Conservation (phyloP, 331 rosid genomes). For the Malus hybrid region DNA sequence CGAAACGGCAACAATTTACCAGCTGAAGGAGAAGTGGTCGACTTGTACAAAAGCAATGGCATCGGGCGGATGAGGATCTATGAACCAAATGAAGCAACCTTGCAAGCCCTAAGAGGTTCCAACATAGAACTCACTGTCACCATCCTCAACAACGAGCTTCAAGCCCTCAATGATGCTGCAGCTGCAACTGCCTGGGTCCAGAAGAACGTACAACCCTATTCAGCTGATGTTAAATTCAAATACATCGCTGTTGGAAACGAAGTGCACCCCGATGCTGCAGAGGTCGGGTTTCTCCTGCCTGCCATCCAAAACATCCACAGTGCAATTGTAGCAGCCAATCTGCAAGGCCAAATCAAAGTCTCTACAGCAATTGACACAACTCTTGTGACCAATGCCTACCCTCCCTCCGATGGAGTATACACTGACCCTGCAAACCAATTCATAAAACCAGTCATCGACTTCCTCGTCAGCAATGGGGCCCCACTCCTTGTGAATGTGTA, state of each 20-base stretch:
- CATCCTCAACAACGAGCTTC: constrained; percentile 25
- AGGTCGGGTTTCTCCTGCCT: constrained; percentile 5
- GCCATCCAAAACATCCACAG: constrained; percentile 19
- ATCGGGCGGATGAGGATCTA: constrained; percentile 40
- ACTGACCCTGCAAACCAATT: constrained; percentile 6
- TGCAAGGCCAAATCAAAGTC: constrained; percentile 26
- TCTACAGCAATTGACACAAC: constrained; percentile 19
- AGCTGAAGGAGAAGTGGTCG: constrained; percentile 2
- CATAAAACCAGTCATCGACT: constrained; percentile 32
- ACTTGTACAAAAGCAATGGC: constrained; percentile 20
- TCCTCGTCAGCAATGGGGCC: constrained; percentile 28
- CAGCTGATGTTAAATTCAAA: constrained; percentile 17
- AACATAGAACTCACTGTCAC: constrained; percentile 50
- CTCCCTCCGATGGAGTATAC: constrained; percentile 26
- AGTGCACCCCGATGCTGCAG: not conserved
- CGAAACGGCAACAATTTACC: constrained; percentile 21
- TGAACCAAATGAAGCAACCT: constrained; percentile 24
- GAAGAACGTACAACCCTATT: constrained; percentile 12
- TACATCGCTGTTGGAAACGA: constrained; percentile 30
- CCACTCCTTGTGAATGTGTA: constrained; percentile 63
- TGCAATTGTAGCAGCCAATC: constrained; percentile 13
- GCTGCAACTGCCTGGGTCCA: constrained; percentile 45
- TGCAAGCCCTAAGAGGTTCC: constrained; percentile 49
- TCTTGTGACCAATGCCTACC: constrained; percentile 5
- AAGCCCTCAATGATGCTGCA: constrained; percentile 21